Evolutionary conservation across 2,329 filamentous ascomycete genomes (phyloP).

Genomic region (Neofusicoccum ribis): DNA sequence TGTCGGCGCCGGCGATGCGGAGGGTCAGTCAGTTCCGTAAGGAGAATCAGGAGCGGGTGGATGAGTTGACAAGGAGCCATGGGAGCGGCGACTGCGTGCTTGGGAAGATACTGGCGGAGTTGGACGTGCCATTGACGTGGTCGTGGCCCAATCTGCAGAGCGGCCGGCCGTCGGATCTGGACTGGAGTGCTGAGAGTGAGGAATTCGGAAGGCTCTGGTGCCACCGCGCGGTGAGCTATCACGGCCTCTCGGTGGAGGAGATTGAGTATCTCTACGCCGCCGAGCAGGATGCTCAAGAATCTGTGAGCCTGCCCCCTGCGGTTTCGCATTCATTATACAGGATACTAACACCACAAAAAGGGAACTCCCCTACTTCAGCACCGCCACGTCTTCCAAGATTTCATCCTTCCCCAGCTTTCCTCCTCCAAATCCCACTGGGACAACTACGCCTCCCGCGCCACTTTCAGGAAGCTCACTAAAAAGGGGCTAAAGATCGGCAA

Average conservation of each 20-base stretch:
- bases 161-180: slow-evolving; percentile 43
- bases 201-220: slow-evolving; percentile 46
- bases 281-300: slow-evolving; percentile 43
- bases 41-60: slow-evolving; percentile 43
- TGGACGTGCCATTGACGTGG: slow-evolving; percentile 46
- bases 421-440: slow-evolving; percentile 32
- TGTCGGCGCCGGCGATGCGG: slow-evolving; percentile 53
- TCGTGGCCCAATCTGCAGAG: slow-evolving; percentile 52
- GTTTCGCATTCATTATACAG: too few relatives aligned
- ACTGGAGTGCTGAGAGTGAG: slow-evolving; percentile 9
- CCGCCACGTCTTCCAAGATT: slow-evolving; percentile 37
- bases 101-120: slow-evolving; percentile 48
- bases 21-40: slow-evolving; percentile 46
- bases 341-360: slow-evolving; percentile 19
- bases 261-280: slow-evolving; percentile 48
- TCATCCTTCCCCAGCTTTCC: slow-evolving; percentile 32
- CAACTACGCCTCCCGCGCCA: slow-evolving; percentile 30
- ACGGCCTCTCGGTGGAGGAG: slow-evolving; percentile 48
- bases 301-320: slow-evolving; percentile 19
- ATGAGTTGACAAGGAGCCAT: slow-evolving; percentile 48
- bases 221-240: slow-evolving; percentile 51
- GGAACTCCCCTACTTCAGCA: slow-evolving; percentile 36
- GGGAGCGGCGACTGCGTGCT: slow-evolving; percentile 55
- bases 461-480: not conserved
- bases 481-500: slow-evolving; percentile 1